Percentiles rank a stretch among this genome's conserved stretches.
These are phyloP conservation scores for Rosa lucieae DNA, from an alignment of 306 rosid species.

Conservation along the genomic window DNA sequence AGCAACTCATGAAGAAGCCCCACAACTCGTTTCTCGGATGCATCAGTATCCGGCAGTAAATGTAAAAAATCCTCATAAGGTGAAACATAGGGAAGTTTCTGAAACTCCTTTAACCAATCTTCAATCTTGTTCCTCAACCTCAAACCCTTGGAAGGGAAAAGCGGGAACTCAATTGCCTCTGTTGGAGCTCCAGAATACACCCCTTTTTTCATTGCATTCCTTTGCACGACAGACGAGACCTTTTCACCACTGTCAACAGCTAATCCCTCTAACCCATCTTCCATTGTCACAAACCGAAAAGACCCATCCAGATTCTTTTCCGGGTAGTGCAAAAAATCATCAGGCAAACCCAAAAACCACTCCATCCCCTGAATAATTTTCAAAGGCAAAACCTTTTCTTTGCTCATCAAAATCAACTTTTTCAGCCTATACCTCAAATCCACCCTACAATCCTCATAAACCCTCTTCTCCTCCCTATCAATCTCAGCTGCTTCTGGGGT, in stretches of 20 bases:
- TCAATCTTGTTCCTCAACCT: slow-evolving; percentile 78
- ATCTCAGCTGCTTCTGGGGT: slow-evolving; percentile 76
- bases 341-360: slow-evolving; percentile 90
- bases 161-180: slow-evolving; percentile 65
- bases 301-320: slow-evolving; percentile 65
- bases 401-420: slow-evolving; percentile 78
- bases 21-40: slow-evolving; percentile 73
- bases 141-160: slow-evolving; percentile 74
- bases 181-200: slow-evolving; percentile 44
- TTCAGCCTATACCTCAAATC: slow-evolving; percentile 68
- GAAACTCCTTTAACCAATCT: slow-evolving; percentile 71
- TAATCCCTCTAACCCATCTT: slow-evolving; percentile 69
- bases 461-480: slow-evolving; percentile 62
- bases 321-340: slow-evolving; percentile 49
- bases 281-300: slow-evolving; percentile 71
- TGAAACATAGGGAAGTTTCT: slow-evolving; percentile 80
- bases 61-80: slow-evolving; percentile 65
- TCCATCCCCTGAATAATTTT: slow-evolving; percentile 82
- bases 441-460: slow-evolving; percentile 56
- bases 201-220: slow-evolving; percentile 57
- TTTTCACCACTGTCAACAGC: slow-evolving; percentile 47
- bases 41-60: slow-evolving; percentile 59
- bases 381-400: slow-evolving; percentile 62
- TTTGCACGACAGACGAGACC: slow-evolving; percentile 60
- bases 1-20: slow-evolving; percentile 84